Conservation (phyloP, 495 filamentous ascomycete species). For the Lasiosphaeris hirsuta region DNA sequence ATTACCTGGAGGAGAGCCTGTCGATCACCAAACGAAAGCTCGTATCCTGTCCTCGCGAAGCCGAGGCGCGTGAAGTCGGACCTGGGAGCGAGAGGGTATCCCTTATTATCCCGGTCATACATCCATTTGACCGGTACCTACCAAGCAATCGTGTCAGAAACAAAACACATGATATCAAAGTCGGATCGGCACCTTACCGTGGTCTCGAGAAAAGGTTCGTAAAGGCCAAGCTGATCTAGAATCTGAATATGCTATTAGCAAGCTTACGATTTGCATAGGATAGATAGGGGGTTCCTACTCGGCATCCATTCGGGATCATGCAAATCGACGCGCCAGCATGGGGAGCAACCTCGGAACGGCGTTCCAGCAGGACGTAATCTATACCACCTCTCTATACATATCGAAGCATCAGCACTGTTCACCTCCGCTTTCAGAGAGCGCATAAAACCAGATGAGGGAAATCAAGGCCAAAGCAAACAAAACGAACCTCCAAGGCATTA, state of each 20-base stretch:
- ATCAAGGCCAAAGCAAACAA: not conserved
- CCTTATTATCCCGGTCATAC: not conserved
- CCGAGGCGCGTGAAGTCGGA: not conserved
- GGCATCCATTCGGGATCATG: conserved; percentile 16
- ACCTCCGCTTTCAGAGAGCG: not conserved
- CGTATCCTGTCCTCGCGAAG: conserved; percentile 28
- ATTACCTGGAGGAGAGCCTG: conserved; percentile 14
- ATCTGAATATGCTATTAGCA: conserved; percentile 8
- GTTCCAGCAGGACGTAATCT: conserved; percentile 22
- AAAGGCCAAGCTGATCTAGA: conserved; percentile 37
- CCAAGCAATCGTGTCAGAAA: not conserved
- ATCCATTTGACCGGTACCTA: not conserved
- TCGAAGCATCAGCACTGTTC: too few species aligned
- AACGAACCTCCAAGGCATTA: conserved; percentile 4
- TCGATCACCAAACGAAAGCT: conserved; percentile 11
- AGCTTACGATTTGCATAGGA: not conserved
- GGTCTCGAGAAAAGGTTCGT: conserved; percentile 19
- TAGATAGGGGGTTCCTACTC: conserved; percentile 7
- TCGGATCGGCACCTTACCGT: conserved; percentile 5
- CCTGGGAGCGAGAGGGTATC: not conserved
- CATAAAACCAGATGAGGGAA: not conserved
- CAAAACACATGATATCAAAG: conserved; percentile 3
- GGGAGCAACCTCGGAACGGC: conserved; percentile 14
- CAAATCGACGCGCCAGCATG: conserved; percentile 21
- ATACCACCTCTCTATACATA: conserved; percentile 17